Evolutionary conservation across 345 rosid species (phyloP).

Genomic region (Aethionema arabicum): DNA sequence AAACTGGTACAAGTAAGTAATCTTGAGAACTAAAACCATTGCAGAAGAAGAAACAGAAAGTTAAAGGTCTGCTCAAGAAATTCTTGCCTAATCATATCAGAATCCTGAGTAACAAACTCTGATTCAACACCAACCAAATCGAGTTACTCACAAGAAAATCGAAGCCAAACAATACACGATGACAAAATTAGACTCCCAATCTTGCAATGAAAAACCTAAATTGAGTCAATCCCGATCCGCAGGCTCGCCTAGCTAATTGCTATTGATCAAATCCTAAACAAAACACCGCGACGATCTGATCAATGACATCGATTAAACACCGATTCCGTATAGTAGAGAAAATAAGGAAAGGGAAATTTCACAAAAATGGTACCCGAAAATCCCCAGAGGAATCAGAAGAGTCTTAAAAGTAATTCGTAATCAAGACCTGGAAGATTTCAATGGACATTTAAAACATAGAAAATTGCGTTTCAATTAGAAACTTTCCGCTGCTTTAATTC

Average conservation of each 20-base stretch:
- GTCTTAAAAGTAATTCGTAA: background rate
- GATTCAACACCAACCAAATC: constrained; percentile 18
- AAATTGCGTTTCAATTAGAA: background rate
- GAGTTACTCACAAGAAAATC: constrained; percentile 19
- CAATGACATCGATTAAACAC: constrained; percentile 6
- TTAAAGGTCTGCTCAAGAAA: background rate
- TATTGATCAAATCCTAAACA: constrained; percentile 14
- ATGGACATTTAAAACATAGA: constrained; percentile 3
- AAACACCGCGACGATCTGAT: constrained; percentile 17
- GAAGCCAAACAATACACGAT: background rate
- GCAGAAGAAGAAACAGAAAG: background rate
- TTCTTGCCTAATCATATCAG: background rate
- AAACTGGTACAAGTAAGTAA: too few relatives aligned
- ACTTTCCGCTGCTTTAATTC: constrained; percentile 2
- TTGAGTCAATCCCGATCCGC: constrained; percentile 19
- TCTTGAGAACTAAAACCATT: background rate
- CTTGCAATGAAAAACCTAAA: constrained; percentile 22
- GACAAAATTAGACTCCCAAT: constrained; percentile 6
- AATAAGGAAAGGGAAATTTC: background rate
- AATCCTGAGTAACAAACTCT: background rate
- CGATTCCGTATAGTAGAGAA: background rate
- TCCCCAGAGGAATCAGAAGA: constrained; percentile 14
- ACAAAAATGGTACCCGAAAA: constrained; percentile 23
- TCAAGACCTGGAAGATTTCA: background rate
- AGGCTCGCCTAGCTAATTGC: constrained; percentile 6